Evolutionary conservation across 805 yeast genomes (phyloP).

Genomic region (Starmerella powellii): DNA sequence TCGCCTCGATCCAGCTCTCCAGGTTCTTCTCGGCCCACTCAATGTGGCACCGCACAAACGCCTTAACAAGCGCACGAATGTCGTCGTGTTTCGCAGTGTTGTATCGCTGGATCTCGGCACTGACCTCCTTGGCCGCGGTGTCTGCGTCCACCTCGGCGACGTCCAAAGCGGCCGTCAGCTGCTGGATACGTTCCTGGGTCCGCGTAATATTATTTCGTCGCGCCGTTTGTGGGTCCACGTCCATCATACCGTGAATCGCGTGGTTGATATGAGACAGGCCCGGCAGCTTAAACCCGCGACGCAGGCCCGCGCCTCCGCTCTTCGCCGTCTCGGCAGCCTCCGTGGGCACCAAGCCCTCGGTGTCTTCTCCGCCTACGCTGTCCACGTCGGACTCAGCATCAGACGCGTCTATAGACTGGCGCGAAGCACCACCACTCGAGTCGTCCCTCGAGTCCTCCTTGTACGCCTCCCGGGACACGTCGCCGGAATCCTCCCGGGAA

Average conservation of each 20-base stretch:
- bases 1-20: constrained; percentile 57
- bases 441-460: background rate
- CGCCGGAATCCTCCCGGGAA: too few species aligned
- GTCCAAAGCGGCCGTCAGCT: constrained; percentile 39
- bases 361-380: background rate
- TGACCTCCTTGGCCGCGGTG: constrained; percentile 37
- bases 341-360: background rate
- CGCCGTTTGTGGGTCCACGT: constrained; percentile 54
- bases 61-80: constrained; percentile 39
- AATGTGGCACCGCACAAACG: constrained; percentile 44
- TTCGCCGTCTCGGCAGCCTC: background rate
- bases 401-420: background rate
- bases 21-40: constrained; percentile 59
- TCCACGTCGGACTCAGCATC: background rate
- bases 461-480: too few species aligned
- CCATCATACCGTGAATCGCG: constrained; percentile 49
- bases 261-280: constrained; percentile 41
- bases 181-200: constrained; percentile 36
- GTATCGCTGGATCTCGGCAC: constrained; percentile 35
- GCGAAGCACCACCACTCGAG: background rate
- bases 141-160: constrained; percentile 44
- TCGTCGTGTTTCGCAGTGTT: constrained; percentile 40
- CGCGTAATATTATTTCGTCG: constrained; percentile 40
- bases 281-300: constrained; percentile 39
- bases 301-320: background rate